Evolutionary conservation across 768 basidiomycete species (phyloP), one percentile per base, ranked within the genome.

Genomic region (Boletus speciosus): DNA sequence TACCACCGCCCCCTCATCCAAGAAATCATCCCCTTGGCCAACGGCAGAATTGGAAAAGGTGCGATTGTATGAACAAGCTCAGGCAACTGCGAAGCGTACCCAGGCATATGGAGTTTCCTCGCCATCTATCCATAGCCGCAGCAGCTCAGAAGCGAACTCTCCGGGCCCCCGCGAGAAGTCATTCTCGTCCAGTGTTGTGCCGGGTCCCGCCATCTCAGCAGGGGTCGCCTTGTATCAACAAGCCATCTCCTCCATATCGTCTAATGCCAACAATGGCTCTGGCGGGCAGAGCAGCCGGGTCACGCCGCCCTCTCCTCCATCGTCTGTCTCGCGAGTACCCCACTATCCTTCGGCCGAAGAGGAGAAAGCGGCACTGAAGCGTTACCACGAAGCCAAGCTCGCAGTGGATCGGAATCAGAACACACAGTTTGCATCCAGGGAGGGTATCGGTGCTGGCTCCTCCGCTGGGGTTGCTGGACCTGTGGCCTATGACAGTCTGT

Each of bases 21-120:
- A 67, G 54, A 61, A 58, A 23, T 44, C 54, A 0, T 3, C 61
- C 3, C 44, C 63, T 19, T 91, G 86, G 87, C 74, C 74, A 7
- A 78, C 84, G 1, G 88, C 91, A 0, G 90, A 90, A 68, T 81
- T 84, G 51, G 90, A 93, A 66, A 92, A 93, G 61, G 69, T 78
- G 1, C 76, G 79, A n/a, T 65, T 90, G n/a, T 90, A 79, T 67
- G 75, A 86, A 47, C 67, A 82, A 46, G 88, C 90, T 0, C 84
- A 85, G 62, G 81, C 78, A 1, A 83, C 79, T n/a, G 90, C 83
- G 2, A 76, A 74, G 51, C 77, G 75, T 49, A 79, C 79, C 5
- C 88, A 86, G 62, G 80, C 76, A 6, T 61, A 52, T 21, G 74
- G 69, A 1, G 61, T 66, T 14, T 64, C 66, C 7, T 64, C 64